Conservation (phyloP, 2,329 filamentous ascomycete genomes). For the Incumbomyces lentus region DNA sequence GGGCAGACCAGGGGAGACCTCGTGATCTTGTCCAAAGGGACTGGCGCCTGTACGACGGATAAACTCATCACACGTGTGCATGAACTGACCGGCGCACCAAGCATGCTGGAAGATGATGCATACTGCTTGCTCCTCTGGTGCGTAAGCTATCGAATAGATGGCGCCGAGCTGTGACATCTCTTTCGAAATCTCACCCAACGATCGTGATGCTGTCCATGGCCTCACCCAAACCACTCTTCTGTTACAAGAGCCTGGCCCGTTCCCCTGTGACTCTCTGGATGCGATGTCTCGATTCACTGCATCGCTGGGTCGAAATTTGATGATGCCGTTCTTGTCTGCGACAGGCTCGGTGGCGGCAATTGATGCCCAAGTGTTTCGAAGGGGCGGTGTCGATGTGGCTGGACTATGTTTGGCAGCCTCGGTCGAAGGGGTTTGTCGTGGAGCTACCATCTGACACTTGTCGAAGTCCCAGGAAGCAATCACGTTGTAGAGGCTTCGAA, state of each 20-base stretch:
- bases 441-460: slow-evolving; percentile 18
- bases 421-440: background rate
- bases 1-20: slow-evolving; percentile 23
- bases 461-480: slow-evolving; percentile 22
- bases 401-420: background rate
- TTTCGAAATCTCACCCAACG: slow-evolving; percentile 23
- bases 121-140: slow-evolving; percentile 23
- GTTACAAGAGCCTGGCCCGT: slow-evolving; percentile 11
- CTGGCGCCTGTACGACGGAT: slow-evolving; percentile 23
- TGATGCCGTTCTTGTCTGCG: slow-evolving; percentile 16
- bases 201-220: slow-evolving; percentile 14
- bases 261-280: slow-evolving; percentile 1
- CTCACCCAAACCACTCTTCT: slow-evolving; percentile 21
- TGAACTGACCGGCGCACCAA: slow-evolving; percentile 26
- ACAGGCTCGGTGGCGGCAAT: slow-evolving; percentile 20
- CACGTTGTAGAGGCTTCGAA: slow-evolving; percentile 21
- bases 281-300: slow-evolving; percentile 15
- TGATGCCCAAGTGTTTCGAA: slow-evolving; percentile 19
- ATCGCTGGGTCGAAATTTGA: slow-evolving; percentile 20
- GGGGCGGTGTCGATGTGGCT: background rate
- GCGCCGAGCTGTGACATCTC: slow-evolving; percentile 29
- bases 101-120: slow-evolving; percentile 31
- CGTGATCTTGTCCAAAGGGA: slow-evolving; percentile 26
- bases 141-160: slow-evolving; percentile 29
- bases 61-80: slow-evolving; percentile 25